Conservation (phyloP, 148 eudicot species). For the Mesembryanthemum crystallinum region DNA sequence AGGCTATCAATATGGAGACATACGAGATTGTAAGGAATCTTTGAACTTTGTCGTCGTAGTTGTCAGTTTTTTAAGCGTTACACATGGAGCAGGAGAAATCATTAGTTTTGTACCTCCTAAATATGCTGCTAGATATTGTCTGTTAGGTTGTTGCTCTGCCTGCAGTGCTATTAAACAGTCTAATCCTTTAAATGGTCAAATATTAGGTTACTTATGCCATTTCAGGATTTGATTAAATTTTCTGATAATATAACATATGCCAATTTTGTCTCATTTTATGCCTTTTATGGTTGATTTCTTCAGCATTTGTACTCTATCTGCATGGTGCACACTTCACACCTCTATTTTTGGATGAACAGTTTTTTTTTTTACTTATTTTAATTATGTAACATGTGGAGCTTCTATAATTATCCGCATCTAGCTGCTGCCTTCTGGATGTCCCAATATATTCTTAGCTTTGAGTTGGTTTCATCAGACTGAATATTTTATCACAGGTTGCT, state of each 20-base stretch:
- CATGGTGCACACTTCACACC: no score
- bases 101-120: background rate
- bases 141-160: background rate
- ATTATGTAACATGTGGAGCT: conserved; percentile 10
- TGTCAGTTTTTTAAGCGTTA: background rate
- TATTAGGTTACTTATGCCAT: background rate
- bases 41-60: conserved; percentile 5
- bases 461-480: conserved; percentile 10
- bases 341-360: background rate
- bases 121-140: background rate
- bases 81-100: background rate
- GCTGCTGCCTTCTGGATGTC: background rate
- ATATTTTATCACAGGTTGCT: conserved; percentile 62
- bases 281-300: background rate
- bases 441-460: background rate
- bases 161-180: background rate
- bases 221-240: background rate
- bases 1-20: conserved; percentile 74
- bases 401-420: background rate
- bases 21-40: conserved; percentile 67
- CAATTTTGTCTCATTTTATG: background rate
- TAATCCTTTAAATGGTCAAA: background rate
- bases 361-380: background rate
- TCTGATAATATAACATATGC: background rate
- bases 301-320: no score